These are phyloP conservation scores for Coprinopsis sp. DNA, from an alignment of 768 basidiomycete genomes.

Conservation along the genomic window DNA sequence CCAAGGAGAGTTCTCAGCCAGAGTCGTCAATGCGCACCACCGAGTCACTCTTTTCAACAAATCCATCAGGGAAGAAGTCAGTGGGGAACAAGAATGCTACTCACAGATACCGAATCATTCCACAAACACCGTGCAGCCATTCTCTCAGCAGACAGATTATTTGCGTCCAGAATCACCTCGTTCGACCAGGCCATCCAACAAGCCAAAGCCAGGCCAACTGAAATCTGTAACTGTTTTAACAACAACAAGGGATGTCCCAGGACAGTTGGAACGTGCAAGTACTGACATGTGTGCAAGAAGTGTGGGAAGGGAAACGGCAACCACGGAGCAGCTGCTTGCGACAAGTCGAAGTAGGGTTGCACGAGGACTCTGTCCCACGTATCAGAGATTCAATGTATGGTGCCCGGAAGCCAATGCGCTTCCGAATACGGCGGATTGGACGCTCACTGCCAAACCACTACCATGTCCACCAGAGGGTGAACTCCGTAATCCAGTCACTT, in stretches of 20 bases:
- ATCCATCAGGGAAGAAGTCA: slow-evolving; percentile 22
- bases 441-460: neutral
- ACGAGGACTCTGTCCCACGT: neutral
- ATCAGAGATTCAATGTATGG: neutral
- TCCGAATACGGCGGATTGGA: neutral
- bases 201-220: no score
- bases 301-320: no score
- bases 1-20: slow-evolving; percentile 17
- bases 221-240: no score
- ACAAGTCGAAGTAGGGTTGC: no score
- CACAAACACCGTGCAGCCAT: slow-evolving; percentile 11
- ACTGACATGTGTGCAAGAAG: no score
- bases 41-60: slow-evolving; percentile 28
- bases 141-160: neutral
- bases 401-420: neutral
- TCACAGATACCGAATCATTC: slow-evolving; percentile 19
- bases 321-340: no score
- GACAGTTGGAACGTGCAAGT: no score
- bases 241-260: no score
- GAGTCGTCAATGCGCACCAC: slow-evolving; percentile 3
- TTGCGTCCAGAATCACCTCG: no score
- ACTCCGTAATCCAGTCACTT: neutral
- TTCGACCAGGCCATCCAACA: no score
- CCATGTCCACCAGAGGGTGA: neutral
- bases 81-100: slow-evolving; percentile 11